Evolutionary conservation across 345 rosid species (phyloP).

Genomic region (Streptanthus diversifolius): DNA sequence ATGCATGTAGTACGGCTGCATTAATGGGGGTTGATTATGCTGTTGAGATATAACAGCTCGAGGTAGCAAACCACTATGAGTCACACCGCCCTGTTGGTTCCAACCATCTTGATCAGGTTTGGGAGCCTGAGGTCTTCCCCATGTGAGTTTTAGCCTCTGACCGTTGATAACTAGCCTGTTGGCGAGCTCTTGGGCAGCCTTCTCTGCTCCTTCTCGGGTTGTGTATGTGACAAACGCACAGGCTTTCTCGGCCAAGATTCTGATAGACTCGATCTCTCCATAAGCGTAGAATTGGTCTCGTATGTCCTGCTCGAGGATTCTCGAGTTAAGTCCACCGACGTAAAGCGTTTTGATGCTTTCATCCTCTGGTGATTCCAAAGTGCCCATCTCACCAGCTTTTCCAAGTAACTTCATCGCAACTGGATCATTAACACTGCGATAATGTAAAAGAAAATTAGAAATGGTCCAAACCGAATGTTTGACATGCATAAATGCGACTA

Average conservation of each 20-base stretch:
- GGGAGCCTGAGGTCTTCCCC: slow-evolving; percentile 93
- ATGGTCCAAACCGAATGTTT: not conserved
- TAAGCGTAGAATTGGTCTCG: slow-evolving; percentile 87
- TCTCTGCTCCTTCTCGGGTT: slow-evolving; percentile 93
- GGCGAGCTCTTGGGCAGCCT: slow-evolving; percentile 88
- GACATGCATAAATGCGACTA: not conserved
- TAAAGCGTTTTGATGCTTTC: slow-evolving; percentile 88
- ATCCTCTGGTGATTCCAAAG: slow-evolving; percentile 87
- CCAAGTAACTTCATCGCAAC: slow-evolving; percentile 86
- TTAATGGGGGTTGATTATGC: slow-evolving; percentile 63
- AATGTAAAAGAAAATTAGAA: slow-evolving; percentile 5
- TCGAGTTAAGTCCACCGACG: slow-evolving; percentile 82
- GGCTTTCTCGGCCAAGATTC: slow-evolving; percentile 81
- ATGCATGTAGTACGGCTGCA: slow-evolving; percentile 73
- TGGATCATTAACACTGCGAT: slow-evolving; percentile 83
- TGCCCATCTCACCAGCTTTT: slow-evolving; percentile 97
- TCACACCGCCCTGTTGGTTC: slow-evolving; percentile 61
- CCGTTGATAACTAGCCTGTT: slow-evolving; percentile 87
- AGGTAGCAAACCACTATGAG: slow-evolving; percentile 81
- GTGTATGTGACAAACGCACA: slow-evolving; percentile 96
- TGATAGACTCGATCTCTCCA: slow-evolving; percentile 84
- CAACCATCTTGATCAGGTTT: slow-evolving; percentile 66
- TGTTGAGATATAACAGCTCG: slow-evolving; percentile 87
- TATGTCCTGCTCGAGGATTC: slow-evolving; percentile 82
- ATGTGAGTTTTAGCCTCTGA: slow-evolving; percentile 81